Base-by-base conservation (phyloP, 345 rosid genomes). In the Eucalyptus fibrosa region DNA sequence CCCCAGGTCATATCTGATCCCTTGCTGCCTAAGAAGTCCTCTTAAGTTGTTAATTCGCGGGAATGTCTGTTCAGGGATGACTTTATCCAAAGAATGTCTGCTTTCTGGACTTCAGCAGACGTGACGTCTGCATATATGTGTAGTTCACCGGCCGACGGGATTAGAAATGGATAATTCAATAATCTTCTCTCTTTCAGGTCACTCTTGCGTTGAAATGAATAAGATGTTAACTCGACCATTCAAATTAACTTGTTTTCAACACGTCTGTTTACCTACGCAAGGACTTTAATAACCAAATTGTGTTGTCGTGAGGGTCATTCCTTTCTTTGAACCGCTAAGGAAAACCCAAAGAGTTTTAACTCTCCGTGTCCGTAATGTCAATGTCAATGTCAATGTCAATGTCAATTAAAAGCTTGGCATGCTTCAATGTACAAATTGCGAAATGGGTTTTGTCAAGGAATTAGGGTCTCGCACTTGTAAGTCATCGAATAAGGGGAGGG, bases 1-100 rank as follows among this genome's bases (percentile, higher is more conserved):
- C 96, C 97, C 80, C 97, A 96, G 91, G 94, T 97, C 90, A 89
- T 97, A 53, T 92, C 97, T 49, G 98, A 98, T 88, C 98, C 98
- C 72, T 90, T 94, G 91, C 92, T 96, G 50, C 96, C 94, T 86
- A 97, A 93, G 93, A 95, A 89, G 81, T 90, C 94, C 87, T 87
- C 91, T 18, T 93, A 94, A 94, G 90, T 88, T 87, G 42, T 55
- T 49, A 12, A 37, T 30, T 32, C 18, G 23, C 26, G 21, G 51
- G 51, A 50, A 19, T 50, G 18, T 50, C 51, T 50, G 18, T 50
- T 50, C 23, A 18, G 13, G 81, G 44, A 34, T 69, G 81, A 69
- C 81, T 34, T 37, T 5, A 34, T 34, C 44, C 4, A 69, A 18
- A 34, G 12, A 34, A 5, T 69, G 24, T 69, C 81, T 69, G 51